Evolutionary conservation across 2,329 filamentous ascomycete species (phyloP).

Genomic region (Penicillium sp.): DNA sequence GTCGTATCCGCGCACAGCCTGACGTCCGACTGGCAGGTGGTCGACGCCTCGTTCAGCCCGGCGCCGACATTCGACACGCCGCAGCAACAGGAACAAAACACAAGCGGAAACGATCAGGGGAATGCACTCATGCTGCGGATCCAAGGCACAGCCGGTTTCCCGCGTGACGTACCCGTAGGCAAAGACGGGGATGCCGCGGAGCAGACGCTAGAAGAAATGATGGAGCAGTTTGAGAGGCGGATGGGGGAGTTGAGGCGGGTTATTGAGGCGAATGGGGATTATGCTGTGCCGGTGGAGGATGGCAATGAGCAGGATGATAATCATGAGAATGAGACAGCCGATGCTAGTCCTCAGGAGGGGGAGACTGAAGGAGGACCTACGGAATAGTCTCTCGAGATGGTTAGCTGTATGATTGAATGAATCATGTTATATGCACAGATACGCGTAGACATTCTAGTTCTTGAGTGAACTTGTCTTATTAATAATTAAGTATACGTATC

Average conservation of each 20-base stretch:
- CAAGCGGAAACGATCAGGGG: conserved; percentile 22
- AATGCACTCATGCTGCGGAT: conserved; percentile 45
- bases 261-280: conserved; percentile 31
- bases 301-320: background rate
- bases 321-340: background rate
- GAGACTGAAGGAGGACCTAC: too few species aligned
- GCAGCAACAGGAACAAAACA: conserved; percentile 48
- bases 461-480: too few species aligned
- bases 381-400: too few species aligned
- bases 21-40: conserved; percentile 68
- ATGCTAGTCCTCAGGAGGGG: too few species aligned
- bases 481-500: too few species aligned
- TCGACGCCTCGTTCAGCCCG: conserved; percentile 49
- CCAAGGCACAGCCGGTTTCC: conserved; percentile 36
- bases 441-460: too few species aligned
- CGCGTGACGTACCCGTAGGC: conserved; percentile 16
- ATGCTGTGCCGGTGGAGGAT: conserved; percentile 5
- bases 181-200: conserved; percentile 24
- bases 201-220: conserved; percentile 42
- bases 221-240: conserved; percentile 43
- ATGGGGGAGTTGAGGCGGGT: conserved; percentile 41
- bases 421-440: too few species aligned
- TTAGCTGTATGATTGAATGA: too few species aligned
- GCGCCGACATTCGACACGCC: conserved; percentile 59
- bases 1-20: conserved; percentile 70